phyloP scores from a whole-genome alignment of 1,139 yeast species.

The Debaryomyces subglobosus region DNA sequence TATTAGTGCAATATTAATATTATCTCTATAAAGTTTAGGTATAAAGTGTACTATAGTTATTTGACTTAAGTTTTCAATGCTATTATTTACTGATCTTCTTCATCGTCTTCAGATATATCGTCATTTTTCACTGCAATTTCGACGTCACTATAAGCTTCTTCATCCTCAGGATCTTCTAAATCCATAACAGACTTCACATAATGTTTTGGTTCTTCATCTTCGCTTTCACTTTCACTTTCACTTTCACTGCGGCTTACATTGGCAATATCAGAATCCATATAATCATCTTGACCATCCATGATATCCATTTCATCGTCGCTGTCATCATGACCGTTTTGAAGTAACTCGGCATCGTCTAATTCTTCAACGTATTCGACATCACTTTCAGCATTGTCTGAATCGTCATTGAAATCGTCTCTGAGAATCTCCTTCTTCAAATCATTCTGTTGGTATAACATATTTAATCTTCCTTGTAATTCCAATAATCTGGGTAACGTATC shows the following conservation, averaged over 20 bases:
- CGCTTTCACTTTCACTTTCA: conserved; percentile 1
- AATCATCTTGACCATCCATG: conserved; percentile 7
- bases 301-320: conserved; percentile 13
- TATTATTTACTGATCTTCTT: background rate
- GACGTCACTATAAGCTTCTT: conserved; percentile 13
- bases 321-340: conserved; percentile 30
- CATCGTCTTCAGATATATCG: conserved; percentile 6
- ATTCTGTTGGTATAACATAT: conserved; percentile 70
- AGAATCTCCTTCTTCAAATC: conserved; percentile 64
- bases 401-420: conserved; percentile 22
- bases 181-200: conserved; percentile 7
- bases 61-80: conserved; percentile 2
- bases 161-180: conserved; percentile 10
- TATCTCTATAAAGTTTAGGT: background rate
- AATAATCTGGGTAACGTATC: conserved; percentile 75
- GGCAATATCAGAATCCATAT: conserved; percentile 9
- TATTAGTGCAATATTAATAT: background rate
- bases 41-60: background rate
- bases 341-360: conserved; percentile 38
- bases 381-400: conserved; percentile 31
- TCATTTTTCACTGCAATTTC: conserved; percentile 9
- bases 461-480: conserved; percentile 81
- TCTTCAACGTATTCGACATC: conserved; percentile 49
- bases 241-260: conserved; percentile 6
- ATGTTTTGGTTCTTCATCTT: conserved; percentile 2